A percentile compares a stretch with the other conserved stretches of the same genome.
Conservation (phyloP, 169 alveolate genomes). For the Plasmodium inui region DNA sequence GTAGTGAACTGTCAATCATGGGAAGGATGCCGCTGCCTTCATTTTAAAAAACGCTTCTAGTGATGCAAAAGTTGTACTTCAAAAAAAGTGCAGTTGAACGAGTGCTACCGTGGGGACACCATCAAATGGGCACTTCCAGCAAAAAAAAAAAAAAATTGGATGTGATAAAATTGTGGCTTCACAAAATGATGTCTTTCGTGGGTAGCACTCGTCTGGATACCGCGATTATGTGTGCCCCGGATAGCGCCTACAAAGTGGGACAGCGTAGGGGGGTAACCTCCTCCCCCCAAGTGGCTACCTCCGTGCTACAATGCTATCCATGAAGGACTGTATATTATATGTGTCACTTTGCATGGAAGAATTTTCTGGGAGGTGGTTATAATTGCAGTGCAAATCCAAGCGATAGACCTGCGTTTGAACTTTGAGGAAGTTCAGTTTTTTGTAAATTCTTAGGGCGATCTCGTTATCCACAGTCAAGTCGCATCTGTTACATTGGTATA, state of each 20-base stretch:
- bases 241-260: neutral
- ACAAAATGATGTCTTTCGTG: neutral
- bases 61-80: neutral
- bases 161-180: neutral
- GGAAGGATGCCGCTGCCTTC: neutral
- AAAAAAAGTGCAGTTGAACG: neutral
- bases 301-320: neutral
- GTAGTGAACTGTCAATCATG: neutral
- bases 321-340: conserved; percentile 34
- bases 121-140: neutral
- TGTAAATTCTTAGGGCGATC: conserved; percentile 79
- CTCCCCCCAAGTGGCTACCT: neutral
- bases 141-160: neutral
- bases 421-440: conserved; percentile 77
- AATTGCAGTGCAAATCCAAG: conserved; percentile 52
- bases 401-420: conserved; percentile 79
- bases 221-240: neutral
- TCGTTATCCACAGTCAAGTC: conserved; percentile 81
- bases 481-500: conserved; percentile 80
- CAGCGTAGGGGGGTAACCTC: neutral
- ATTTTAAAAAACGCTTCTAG: neutral
- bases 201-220: neutral
- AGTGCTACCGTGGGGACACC: neutral
- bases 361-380: conserved; percentile 23
- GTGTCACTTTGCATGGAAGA: conserved; percentile 19